Percentiles rank a stretch among this genome's conserved stretches.
phyloP scores from a whole-genome alignment of 2,329 filamentous ascomycete genomes.

The Gnomoniopsis smithogilvyi region DNA sequence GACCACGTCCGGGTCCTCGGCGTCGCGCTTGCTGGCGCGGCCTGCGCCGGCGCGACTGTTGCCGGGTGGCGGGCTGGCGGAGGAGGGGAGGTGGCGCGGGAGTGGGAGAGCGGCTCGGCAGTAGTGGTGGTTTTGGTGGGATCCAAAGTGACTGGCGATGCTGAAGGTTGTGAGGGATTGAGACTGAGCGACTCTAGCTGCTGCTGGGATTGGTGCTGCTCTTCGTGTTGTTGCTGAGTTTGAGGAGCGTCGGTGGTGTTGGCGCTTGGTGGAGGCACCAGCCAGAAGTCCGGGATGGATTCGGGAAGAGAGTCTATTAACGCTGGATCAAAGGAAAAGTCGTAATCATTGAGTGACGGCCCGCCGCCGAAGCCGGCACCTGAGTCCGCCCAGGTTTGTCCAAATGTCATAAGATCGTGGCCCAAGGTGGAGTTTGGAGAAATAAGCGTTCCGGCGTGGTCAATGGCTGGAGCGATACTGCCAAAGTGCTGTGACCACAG shows the following conservation, averaged over 20 bases:
- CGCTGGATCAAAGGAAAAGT: constrained; percentile 17
- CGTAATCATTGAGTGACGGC: constrained; percentile 8
- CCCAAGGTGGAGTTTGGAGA: not conserved
- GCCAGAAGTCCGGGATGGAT: constrained; percentile 17
- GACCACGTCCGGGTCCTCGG: constrained; percentile 23
- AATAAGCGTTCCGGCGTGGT: not conserved
- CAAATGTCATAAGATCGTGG: constrained; percentile 16
- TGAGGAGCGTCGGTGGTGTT: not conserved
- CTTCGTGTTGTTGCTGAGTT: not conserved
- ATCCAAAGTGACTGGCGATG: not conserved
- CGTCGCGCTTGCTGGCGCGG: not conserved
- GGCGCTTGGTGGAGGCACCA: constrained; percentile 6
- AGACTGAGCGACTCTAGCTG: constrained; percentile 9
- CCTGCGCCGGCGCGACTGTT: constrained; percentile 4
- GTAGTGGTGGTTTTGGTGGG: not conserved
- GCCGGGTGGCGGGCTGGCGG: constrained; percentile 6
- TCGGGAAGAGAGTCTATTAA: constrained; percentile 17
- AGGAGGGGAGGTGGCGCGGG: not conserved
- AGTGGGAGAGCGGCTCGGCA: not conserved
- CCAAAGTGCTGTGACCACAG: constrained; percentile 7
- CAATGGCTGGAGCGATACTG: not conserved
- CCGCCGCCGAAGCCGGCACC: constrained; percentile 6
- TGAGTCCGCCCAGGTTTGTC: constrained; percentile 11
- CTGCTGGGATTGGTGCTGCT: not conserved
- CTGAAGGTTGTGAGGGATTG: not conserved